Base-by-base conservation (phyloP, 108 stramenopile species). In the Aureococcus anophagefferens region DNA sequence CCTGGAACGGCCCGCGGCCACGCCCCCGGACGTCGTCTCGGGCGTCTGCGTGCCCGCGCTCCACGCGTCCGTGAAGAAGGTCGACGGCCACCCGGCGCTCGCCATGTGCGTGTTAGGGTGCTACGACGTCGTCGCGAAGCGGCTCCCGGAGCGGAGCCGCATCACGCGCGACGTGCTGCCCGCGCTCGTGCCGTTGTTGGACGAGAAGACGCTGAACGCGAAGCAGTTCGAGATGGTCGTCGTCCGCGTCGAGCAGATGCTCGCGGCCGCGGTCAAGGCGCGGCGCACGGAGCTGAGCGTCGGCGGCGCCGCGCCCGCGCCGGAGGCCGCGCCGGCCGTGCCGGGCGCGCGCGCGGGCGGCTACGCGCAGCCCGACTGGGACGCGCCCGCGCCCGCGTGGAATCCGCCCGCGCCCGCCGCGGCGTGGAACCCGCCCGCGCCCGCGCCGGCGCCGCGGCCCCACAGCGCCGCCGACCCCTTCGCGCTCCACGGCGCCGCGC, bases 171-270 rank as follows among this genome's bases (percentile, higher is more conserved):
- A 72, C 36, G 76, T 77, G 33, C 63, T 77, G n/a, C 77, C 77
- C 11, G 75, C 76, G n/a, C 66, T 75, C 71, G 51, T 69, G 29
- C 77, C 77, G 11, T 70, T 77, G 34, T 72, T 77, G 18, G 77
- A 70, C 36, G 72, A 75, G 74, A 66, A 35, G 37, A 35, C 68
- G 29, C 76, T 77, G 25, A 77, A 77, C 77, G 68, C 72, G n/a
- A 73, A 36, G 33, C 77, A 77, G 77, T 77, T 76, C 72, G 77
- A 77, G 66, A 76, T 77, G 76, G 76, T 75, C 30, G 76, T 71
- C 11, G 67, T 34, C 35, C 75, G 70, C 34, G 33, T 77, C 5
- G 70, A 76, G 45, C 68, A 66, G 11, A 74, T 75, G 73, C 73
- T 75, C 33, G 75, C 68, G 11, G 67, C 75, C 17, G 75, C 69